These are phyloP conservation scores for Penicillium samsonianum DNA, from an alignment of 495 filamentous ascomycete species.

Conservation along the genomic window DNA sequence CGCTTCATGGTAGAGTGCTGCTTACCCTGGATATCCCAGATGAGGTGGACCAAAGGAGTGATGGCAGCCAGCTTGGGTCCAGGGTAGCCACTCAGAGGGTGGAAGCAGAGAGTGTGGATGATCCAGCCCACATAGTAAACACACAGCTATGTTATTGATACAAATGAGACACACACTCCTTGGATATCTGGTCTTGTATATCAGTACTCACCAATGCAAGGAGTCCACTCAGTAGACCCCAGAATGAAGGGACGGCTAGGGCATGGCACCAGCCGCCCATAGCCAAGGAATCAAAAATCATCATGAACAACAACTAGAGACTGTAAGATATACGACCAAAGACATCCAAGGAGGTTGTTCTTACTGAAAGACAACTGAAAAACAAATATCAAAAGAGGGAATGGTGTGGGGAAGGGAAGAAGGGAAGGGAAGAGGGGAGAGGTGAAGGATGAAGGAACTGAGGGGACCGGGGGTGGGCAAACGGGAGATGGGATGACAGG, in stretches of 20 bases:
- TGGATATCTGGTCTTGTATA: not conserved
- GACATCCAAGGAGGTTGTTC: not conserved
- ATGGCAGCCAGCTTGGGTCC: conserved; percentile 25
- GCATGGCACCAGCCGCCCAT: not conserved
- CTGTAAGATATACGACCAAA: conserved; percentile 1
- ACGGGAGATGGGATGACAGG: not conserved
- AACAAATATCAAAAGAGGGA: conserved; percentile 1
- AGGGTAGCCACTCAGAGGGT: conserved; percentile 22
- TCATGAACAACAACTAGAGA: not conserved
- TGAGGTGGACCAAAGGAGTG: conserved; percentile 18
- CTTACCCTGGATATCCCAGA: conserved; percentile 26
- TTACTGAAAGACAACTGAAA: not conserved
- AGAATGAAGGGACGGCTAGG: conserved; percentile 1
- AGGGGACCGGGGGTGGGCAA: not conserved
- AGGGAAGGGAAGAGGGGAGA: not conserved
- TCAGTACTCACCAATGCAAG: conserved; percentile 9
- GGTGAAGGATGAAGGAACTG: not conserved
- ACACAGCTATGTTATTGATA: conserved; percentile 2
- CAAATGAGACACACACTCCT: not conserved
- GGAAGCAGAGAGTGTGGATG: conserved; percentile 16
- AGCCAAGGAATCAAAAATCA: not conserved
- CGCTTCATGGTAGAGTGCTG: conserved; percentile 31
- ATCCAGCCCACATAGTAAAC: conserved; percentile 10
- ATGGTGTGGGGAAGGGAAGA: not conserved
- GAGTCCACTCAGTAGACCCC: conserved; percentile 1